Percentiles rank a stretch among this genome's conserved stretches.
Evolutionary conservation across 2,329 filamentous ascomycete genomes (phyloP).

Genomic region (Bipolaris victoriae): DNA sequence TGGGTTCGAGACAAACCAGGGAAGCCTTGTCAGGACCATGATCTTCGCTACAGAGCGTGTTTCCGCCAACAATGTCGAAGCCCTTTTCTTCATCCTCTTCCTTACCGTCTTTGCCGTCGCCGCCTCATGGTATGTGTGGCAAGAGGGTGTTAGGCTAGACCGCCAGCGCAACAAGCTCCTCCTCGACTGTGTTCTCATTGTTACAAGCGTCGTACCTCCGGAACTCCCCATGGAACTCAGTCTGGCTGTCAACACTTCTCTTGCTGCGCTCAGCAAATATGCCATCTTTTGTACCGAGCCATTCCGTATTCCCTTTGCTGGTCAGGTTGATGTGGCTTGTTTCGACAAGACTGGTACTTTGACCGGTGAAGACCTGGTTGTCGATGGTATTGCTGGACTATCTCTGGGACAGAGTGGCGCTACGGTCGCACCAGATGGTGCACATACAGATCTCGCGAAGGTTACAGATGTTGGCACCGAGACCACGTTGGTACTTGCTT

Average conservation of each 20-base stretch:
- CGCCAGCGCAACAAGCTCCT: conserved; percentile 97
- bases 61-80: conserved; percentile 97
- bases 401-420: conserved; percentile 72
- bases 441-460: conserved; percentile 77
- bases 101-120: conserved; percentile 94
- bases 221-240: conserved; percentile 98
- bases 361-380: conserved; percentile 94
- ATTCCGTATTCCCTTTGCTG: conserved; percentile 96
- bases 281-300: conserved; percentile 99
- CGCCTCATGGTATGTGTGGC: conserved; percentile 98
- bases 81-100: conserved; percentile 96
- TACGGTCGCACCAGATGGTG: conserved; percentile 76
- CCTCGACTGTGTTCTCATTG: conserved; percentile 94
- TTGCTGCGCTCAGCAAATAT: conserved; percentile 90
- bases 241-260: conserved; percentile 94
- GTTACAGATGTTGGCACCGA: conserved; percentile 75
- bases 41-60: conserved; percentile 99
- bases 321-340: conserved; percentile 93
- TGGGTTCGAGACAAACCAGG: conserved; percentile 97
- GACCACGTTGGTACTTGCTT: conserved; percentile 91
- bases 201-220: conserved; percentile 97
- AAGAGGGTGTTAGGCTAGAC: conserved; percentile 91
- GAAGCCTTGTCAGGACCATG: conserved; percentile 97
- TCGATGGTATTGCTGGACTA: conserved; percentile 93
- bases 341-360: conserved; percentile 99